A percentile compares a stretch with the other conserved stretches of the same genome.
Evolutionary conservation across 352 stramenopile genomes (phyloP).

Genomic region (Globisporangium middletonii): DNA sequence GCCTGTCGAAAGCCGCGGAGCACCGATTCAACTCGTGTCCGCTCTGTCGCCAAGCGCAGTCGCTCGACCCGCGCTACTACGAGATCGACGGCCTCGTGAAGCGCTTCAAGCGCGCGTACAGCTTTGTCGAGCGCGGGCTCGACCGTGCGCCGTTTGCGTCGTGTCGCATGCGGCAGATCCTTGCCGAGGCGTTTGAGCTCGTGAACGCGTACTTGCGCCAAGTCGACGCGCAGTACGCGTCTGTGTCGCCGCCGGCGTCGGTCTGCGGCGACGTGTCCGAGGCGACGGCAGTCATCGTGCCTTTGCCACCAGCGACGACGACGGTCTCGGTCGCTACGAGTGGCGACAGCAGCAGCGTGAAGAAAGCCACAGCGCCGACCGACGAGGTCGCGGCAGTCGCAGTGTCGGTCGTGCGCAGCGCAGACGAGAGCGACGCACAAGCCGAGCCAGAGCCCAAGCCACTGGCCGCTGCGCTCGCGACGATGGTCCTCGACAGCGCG

Average conservation of each 20-base stretch:
- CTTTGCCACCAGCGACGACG: not conserved
- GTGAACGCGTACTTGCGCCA: constrained; percentile 41
- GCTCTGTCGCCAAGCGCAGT: constrained; percentile 62
- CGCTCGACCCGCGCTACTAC: constrained; percentile 74
- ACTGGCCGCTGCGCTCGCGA: not conserved
- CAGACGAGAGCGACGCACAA: not conserved
- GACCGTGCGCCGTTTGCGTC: constrained; percentile 43
- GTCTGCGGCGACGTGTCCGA: constrained; percentile 10
- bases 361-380: not conserved
- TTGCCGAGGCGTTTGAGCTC: constrained; percentile 57
- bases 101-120: constrained; percentile 67
- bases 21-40: constrained; percentile 74
- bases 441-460: constrained; percentile 2
- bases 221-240: constrained; percentile 55
- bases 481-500: not conserved
- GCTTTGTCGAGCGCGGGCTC: constrained; percentile 48
- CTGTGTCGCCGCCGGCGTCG: constrained; percentile 33
- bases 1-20: constrained; percentile 59
- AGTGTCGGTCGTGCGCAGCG: not conserved
- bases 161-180: constrained; percentile 62
- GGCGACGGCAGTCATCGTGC: not conserved
- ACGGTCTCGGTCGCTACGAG: not conserved
- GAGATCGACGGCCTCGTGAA: constrained; percentile 74
- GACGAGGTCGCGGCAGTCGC: no score
- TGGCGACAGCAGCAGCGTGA: not conserved